Evolutionary conservation across 768 basidiomycete species (phyloP).

Genomic region (Tylopilus vinaceipallidus): DNA sequence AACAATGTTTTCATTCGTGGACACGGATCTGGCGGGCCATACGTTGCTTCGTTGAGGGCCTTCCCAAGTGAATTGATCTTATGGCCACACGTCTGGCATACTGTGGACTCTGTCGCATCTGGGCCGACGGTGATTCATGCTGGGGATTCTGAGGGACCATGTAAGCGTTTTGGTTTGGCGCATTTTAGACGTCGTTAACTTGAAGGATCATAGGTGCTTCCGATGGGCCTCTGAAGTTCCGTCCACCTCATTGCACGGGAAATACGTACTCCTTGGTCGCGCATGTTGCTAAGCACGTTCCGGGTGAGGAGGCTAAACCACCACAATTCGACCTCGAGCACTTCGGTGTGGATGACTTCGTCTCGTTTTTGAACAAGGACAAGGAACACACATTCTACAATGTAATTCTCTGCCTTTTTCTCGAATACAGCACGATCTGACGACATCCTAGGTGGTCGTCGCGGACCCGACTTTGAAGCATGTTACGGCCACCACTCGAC

Average conservation of each 20-base stretch:
- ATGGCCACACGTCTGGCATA: neutral
- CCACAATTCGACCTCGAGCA: neutral
- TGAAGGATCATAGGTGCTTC: conserved; percentile 1
- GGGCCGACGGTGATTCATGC: neutral
- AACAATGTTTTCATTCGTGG: neutral
- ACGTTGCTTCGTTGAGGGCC: neutral
- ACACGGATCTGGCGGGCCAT: neutral
- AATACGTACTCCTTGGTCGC: conserved; percentile 6
- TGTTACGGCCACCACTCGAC: conserved; percentile 5
- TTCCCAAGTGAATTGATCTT: neutral
- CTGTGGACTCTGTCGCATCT: neutral
- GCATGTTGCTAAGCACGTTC: neutral
- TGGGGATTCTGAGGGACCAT: too few species aligned
- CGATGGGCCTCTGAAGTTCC: neutral
- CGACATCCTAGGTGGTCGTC: conserved; percentile 1
- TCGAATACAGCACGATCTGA: too few species aligned
- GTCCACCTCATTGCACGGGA: conserved; percentile 2
- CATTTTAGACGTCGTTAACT: neutral
- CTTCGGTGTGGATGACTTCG: too few species aligned
- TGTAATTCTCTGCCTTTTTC: too few species aligned
- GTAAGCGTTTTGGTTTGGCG: too few species aligned
- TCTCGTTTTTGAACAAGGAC: too few species aligned
- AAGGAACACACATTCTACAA: too few species aligned
- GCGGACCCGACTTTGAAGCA: conserved; percentile 8
- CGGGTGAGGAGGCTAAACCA: neutral